Base-by-base conservation (phyloP, 768 basidiomycete genomes). In the Scleroderma bovista region DNA sequence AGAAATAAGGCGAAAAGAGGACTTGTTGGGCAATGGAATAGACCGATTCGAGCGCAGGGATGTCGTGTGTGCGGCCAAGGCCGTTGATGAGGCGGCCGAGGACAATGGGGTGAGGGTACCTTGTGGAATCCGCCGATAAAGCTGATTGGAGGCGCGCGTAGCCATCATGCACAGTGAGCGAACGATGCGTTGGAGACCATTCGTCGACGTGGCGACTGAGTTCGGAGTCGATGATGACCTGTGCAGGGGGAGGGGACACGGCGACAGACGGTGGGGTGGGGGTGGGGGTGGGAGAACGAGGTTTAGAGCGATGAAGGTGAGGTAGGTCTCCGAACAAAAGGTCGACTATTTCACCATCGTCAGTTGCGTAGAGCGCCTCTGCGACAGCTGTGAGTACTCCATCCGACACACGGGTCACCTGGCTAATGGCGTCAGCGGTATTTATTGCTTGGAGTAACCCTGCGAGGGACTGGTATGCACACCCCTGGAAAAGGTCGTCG, bases 1-100 rank as follows among this genome's bases (percentile, higher is more conserved):
- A 70, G 2, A 65, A 41, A 10, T 51, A 59, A 32, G 81, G 54
- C 0, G 72, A 62, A 4, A 72, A 60, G 19, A 95, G 63, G 2
- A 86, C 69, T 12, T 61, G 61, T 66, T 94, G 91, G 8, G 84
- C 83, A 22, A 79, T 70, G 17, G 72, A 69, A 67, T 97, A 96
- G 17, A 86, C 66, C 40, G 78, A 73, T 17, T 73, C 72, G 9
- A 88, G 80, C 59, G 84, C 81, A 8, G 80, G 72, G 37, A 84
- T 58, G 46, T 84, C 75, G 43, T 77, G 74, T 8, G 68, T 45
- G 24, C 92, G 81, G 16, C 90, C 89, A 13, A 91, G 75, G 4
- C 70, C 68, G 51, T 82, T 78, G 58, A 94, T 83, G 20, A 96
- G 69, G 11, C 74, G 73, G 15, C 77, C 81, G 23, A 93, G 60